Base-by-base conservation (phyloP, 352 stramenopile genomes). In the Thalassiosira livingstoniorum region DNA sequence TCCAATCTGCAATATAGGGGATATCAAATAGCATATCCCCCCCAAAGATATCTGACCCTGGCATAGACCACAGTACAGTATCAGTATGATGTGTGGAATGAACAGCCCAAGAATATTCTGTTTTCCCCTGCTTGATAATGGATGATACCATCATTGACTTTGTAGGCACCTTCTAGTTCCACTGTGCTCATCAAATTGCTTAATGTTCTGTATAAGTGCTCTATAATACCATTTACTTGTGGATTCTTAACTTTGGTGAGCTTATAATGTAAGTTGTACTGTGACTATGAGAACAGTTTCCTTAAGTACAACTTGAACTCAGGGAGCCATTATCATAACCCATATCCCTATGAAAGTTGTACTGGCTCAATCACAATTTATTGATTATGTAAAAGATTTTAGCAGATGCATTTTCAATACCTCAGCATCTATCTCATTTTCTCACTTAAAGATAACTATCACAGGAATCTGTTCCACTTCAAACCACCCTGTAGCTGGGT, bases 11-110 rank as follows among this genome's bases (percentile, higher is more conserved):
- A 42, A 62, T 10, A 43, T 77, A 74, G 18, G 45, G 31, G 29
- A 79, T 75, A 32, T 80, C 31, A 58, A 87, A 73, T 23, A 85
- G 42, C 54, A 73, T 69, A 29, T 87, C 75, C 18, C 70, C 25
- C 21, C 75, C 75, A 67, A 84, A 87, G 3, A 87, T 68, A 13
- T 77, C 47, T 42, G 79, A 29, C 32, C 39, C 42, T 45, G 70
- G 69, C 43, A 60, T 75, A 34, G 82, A 58, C 45, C 78, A 47
- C 23, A 87, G 66, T 35, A 70, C n/a, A n/a, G n/a, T n/a, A n/a
- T n/a, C 79, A 21, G 54, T 79, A 76, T 87, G 81, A 45, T 78
- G 70, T 1, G 71, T 81, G 37, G 35, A 58, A 21, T 63, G 25
- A 63, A 86, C 78, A n/a, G 64, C 71, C 23, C 53, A 86, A 13